phyloP scores from a whole-genome alignment of 805 yeast species.

The Sugiyamaella valdiviana region DNA sequence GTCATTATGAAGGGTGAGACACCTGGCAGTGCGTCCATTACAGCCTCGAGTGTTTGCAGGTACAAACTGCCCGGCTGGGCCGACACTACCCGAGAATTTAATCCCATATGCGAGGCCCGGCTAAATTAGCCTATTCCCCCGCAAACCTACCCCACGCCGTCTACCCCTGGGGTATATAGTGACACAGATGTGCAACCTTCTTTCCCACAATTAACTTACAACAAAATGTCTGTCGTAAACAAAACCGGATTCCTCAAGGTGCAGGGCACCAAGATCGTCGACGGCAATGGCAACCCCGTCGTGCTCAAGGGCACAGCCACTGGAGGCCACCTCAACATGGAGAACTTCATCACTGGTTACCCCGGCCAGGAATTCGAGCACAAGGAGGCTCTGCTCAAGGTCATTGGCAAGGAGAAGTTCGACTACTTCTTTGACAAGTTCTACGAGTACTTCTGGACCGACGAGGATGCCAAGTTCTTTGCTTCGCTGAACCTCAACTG shows the following conservation, averaged over 20 bases:
- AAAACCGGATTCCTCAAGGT: constrained; percentile 34
- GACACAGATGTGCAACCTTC: not conserved
- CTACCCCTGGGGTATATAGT: not conserved
- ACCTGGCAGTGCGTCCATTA: too few species aligned
- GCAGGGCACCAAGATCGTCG: constrained; percentile 44
- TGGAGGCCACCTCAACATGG: constrained; percentile 47
- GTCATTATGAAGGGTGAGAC: too few species aligned
- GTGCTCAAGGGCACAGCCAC: constrained; percentile 44
- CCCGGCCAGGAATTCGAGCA: constrained; percentile 51
- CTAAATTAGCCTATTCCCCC: not conserved
- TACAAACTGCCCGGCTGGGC: too few species aligned
- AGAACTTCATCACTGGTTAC: constrained; percentile 50
- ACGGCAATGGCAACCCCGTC: constrained; percentile 35
- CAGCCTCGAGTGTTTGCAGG: too few species aligned
- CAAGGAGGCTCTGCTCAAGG: constrained; percentile 35
- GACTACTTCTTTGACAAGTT: constrained; percentile 46
- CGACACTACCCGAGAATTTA: not conserved
- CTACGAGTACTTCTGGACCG: constrained; percentile 50
- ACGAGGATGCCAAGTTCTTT: constrained; percentile 43
- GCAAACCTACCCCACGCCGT: not conserved
- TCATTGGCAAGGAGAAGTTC: constrained; percentile 43
- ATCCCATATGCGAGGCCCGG: not conserved
- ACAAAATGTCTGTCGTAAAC: not conserved
- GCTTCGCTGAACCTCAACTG: constrained; percentile 40
- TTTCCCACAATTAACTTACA: not conserved